phyloP scores from a whole-genome alignment of 257 asterid genomes.

The Solanum chmielewskii region DNA sequence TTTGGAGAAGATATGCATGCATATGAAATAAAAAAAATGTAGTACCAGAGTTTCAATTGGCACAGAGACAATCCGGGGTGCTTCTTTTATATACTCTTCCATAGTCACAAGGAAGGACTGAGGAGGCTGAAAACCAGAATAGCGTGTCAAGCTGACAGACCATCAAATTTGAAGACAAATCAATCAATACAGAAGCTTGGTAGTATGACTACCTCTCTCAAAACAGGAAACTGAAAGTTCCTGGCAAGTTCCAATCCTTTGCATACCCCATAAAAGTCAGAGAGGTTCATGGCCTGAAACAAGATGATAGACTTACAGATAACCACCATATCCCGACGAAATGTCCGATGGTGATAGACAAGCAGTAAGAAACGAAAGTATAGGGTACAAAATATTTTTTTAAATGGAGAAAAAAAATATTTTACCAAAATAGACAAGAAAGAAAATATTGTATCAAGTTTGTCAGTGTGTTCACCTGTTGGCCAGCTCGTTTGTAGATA shows the following conservation, averaged over 20 bases:
- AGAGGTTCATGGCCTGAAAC: slow-evolving; percentile 71
- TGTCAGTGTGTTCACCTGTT: slow-evolving; percentile 47
- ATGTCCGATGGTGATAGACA: not conserved
- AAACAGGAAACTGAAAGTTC: slow-evolving; percentile 88
- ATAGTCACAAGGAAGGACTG: slow-evolving; percentile 44
- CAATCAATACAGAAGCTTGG: not conserved
- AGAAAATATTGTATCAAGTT: not conserved
- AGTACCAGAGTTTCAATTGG: slow-evolving; percentile 29
- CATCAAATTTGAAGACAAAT: not conserved
- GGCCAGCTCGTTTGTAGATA: slow-evolving; percentile 94
- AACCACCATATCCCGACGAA: not conserved
- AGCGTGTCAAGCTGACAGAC: not conserved
- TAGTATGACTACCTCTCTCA: slow-evolving; percentile 61
- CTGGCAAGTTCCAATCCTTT: slow-evolving; percentile 96
- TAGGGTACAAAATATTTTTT: not conserved
- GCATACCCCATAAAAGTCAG: slow-evolving; percentile 93
- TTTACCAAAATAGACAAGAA: not conserved
- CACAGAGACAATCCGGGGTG: slow-evolving; percentile 43
- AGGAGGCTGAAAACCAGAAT: slow-evolving; percentile 34
- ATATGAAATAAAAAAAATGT: not conserved
- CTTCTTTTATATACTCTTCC: slow-evolving; percentile 50
- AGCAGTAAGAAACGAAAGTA: not conserved
- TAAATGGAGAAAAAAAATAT: not conserved
- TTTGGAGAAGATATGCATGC: not conserved
- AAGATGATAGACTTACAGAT: not conserved